Base-by-base conservation (phyloP, 2,329 filamentous ascomycete genomes). In the Sporothrix mexicana region DNA sequence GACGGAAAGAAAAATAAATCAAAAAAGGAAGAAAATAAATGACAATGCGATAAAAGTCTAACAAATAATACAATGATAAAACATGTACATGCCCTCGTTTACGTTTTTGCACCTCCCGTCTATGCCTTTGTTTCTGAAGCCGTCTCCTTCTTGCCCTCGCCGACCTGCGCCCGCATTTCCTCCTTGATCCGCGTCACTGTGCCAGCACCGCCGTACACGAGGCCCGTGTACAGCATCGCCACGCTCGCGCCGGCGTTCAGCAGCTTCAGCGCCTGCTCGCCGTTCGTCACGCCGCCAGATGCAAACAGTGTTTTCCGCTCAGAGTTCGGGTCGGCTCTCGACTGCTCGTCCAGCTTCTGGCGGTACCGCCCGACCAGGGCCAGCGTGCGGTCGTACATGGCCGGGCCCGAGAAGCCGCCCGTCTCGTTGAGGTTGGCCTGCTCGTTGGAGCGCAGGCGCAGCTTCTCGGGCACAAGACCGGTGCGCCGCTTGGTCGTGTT, bases 401-500 rank as follows among this genome's bases (percentile, higher is more conserved):
- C 92, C 0, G 96, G 96, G 0, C 96, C 95, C 0, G 94, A 97
- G 81, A 94, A 97, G 0, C 96, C 95, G 41, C 96, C 95, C 23
- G 91, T 90, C 82, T 98, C 93, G 73, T 86, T 85, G 45, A 98
- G 81, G 1, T 91, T 86, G 74, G 84, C 82, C 76, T 90, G 86
- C 79, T 99, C 95, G 75, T 88, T 85, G 1, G 84, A 78, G 0
- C 91, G 88, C 36, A 97, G 85, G 47, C 84, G 81, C 76, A 91
- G 88, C 36, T 91, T 90, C 30, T 86, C 83, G 0, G 94, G 92
- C 0, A 95, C 80, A 2, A 95, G 84, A 3, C 90, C 91, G 0
- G 91, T 88, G 59, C 96, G 88, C 76, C 91, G 88, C 83, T 96
- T 97, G 2, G 96, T 99, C 0, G 96, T 99, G 84, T 99, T 99